Percentiles rank a stretch among this genome's conserved stretches.
Conservation (phyloP, 2,329 filamentous ascomycete species). For the Fonsecaea multimorphosa region DNA sequence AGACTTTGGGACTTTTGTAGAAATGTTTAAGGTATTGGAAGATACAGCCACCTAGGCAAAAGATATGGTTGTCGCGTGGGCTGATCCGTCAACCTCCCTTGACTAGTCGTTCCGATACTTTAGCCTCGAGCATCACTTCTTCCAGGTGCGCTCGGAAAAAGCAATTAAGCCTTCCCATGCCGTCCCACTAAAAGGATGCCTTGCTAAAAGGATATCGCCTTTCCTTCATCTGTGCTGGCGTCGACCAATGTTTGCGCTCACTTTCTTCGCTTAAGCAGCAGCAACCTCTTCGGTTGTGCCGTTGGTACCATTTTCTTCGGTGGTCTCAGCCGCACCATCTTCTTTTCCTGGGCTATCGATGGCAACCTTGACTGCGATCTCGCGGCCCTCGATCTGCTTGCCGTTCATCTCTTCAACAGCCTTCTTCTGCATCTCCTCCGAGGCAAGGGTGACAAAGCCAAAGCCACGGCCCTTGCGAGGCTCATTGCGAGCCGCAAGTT, state of each 20-base stretch:
- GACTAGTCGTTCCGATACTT: slow-evolving; percentile 35
- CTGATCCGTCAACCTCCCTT: slow-evolving; percentile 35
- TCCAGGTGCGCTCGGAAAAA: slow-evolving; percentile 30
- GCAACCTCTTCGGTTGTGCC: slow-evolving; percentile 37
- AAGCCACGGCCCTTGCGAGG: slow-evolving; percentile 99
- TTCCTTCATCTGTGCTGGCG: slow-evolving; percentile 22
- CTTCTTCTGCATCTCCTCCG: slow-evolving; percentile 96
- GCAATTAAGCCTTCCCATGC: slow-evolving; percentile 37
- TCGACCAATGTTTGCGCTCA: slow-evolving; percentile 8
- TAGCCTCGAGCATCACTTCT: slow-evolving; percentile 30
- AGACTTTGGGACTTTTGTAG: slow-evolving; percentile 12
- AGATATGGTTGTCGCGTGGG: slow-evolving; percentile 31
- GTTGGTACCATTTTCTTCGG: slow-evolving; percentile 35
- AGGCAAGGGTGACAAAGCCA: slow-evolving; percentile 94
- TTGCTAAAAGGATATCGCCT: slow-evolving; percentile 35
- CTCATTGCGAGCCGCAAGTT: slow-evolving; percentile 97
- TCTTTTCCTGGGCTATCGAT: slow-evolving; percentile 99
- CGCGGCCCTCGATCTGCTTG: slow-evolving; percentile 97
- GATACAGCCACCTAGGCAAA: slow-evolving; percentile 38
- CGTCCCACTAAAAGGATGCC: slow-evolving; percentile 32
- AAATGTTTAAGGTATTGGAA: slow-evolving; percentile 33
- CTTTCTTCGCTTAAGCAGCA: slow-evolving; percentile 31
- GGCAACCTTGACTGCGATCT: slow-evolving; percentile 99
- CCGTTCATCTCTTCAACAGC: slow-evolving; percentile 98
- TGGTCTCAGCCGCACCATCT: slow-evolving; percentile 65